phyloP scores from a whole-genome alignment of 805 yeast species.

The Metschnikowia cerradonensis region DNA sequence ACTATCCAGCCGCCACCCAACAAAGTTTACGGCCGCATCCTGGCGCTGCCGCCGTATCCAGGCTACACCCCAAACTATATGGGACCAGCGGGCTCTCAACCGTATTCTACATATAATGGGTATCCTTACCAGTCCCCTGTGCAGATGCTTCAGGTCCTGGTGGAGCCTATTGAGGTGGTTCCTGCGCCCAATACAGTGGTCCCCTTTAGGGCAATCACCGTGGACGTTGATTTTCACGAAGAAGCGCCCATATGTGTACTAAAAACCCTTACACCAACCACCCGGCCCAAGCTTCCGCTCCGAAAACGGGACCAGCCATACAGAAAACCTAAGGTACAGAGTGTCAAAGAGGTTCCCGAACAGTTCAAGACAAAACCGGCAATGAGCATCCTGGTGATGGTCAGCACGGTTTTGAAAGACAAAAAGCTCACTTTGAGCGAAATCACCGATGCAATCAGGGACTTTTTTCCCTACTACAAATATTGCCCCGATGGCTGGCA shows the following conservation, averaged over 20 bases:
- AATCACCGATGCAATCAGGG: conserved; percentile 82
- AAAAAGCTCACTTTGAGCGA: conserved; percentile 57
- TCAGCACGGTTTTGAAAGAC: conserved; percentile 71
- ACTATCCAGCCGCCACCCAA: conserved; percentile 43
- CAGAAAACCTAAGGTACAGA: conserved; percentile 54
- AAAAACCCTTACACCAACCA: conserved; percentile 27
- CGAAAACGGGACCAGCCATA: conserved; percentile 32
- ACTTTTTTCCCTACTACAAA: conserved; percentile 82
- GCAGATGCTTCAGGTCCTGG: conserved; percentile 34
- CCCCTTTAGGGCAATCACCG: conserved; percentile 29
- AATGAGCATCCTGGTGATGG: conserved; percentile 73
- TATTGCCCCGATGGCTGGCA: conserved; percentile 99
- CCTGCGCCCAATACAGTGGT: conserved; percentile 19
- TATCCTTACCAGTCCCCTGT: conserved; percentile 24
- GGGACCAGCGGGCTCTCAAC: neutral
- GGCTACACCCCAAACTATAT: neutral
- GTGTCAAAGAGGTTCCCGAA: conserved; percentile 82
- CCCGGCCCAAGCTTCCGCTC: conserved; percentile 31
- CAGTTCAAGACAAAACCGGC: conserved; percentile 83
- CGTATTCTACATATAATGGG: conserved; percentile 3
- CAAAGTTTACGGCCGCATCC: conserved; percentile 26
- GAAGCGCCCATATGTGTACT: conserved; percentile 30
- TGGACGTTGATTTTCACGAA: conserved; percentile 14
- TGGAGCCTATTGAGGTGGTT: conserved; percentile 24
- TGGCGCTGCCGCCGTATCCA: conserved; percentile 1